These are phyloP conservation scores for Melocanna baccifera DNA, from an alignment of 176 grass and related monocot species.

Conservation along the genomic window DNA sequence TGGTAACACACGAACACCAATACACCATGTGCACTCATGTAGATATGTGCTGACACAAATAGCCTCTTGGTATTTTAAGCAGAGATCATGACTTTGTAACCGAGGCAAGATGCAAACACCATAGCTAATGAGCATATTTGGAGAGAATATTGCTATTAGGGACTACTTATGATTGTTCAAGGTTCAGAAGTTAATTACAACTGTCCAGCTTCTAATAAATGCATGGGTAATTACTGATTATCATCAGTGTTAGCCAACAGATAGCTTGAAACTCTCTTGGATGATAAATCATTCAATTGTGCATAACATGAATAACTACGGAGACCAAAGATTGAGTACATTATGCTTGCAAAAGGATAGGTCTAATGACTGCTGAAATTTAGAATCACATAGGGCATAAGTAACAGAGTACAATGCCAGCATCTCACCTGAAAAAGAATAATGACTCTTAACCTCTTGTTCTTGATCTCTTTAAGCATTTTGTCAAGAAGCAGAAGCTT, in stretches of 20 bases:
- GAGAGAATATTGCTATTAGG: background rate
- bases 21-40: background rate
- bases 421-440: constrained; percentile 79
- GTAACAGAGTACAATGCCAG: background rate
- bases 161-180: background rate
- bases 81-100: background rate
- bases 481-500: constrained; percentile 79
- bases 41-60: background rate
- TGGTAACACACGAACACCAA: background rate
- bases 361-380: constrained; percentile 5
- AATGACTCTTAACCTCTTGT: constrained; percentile 51
- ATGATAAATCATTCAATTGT: constrained; percentile 1
- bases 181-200: constrained; percentile 13
- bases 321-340: background rate
- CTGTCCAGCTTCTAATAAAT: constrained; percentile 10
- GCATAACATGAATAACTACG: background rate
- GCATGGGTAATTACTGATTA: background rate
- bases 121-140: background rate
- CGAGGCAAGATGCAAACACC: background rate
- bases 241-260: background rate
- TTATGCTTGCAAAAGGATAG: background rate
- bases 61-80: background rate
- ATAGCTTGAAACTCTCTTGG: constrained; percentile 19
- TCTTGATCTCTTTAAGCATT: constrained; percentile 62
- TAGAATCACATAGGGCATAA: background rate